These are phyloP conservation scores for Leishmania martiniquensis DNA, from an alignment of 208 protist genomes.

Conservation along the genomic window DNA sequence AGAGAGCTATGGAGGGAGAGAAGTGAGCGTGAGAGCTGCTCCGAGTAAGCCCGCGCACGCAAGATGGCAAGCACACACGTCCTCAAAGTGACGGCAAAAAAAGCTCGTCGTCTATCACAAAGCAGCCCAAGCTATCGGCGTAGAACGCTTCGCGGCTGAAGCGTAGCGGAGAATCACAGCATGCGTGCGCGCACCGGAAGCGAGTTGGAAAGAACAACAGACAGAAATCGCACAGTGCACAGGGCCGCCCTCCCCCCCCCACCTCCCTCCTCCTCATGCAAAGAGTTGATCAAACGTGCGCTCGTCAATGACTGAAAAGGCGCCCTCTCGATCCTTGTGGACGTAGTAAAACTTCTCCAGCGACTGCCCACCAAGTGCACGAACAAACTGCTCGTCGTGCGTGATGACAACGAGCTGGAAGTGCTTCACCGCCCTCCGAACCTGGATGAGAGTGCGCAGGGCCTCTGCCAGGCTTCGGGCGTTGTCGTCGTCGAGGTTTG, in stretches of 20 bases:
- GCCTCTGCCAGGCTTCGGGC: conserved; percentile 81
- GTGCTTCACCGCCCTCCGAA: conserved; percentile 74
- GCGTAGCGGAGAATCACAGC: neutral
- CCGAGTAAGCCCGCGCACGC: neutral
- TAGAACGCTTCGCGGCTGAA: neutral
- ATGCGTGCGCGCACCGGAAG: neutral
- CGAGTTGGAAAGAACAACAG: neutral
- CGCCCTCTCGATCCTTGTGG: conserved; percentile 89
- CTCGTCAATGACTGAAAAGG: conserved; percentile 90
- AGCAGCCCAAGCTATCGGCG: neutral
- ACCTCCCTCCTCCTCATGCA: conserved; percentile 36
- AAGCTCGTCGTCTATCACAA: neutral
- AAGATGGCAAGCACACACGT: neutral
- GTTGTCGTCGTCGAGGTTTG: conserved; percentile 98
- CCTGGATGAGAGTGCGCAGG: conserved; percentile 85
- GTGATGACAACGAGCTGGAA: conserved; percentile 99
- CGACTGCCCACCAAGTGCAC: conserved; percentile 79
- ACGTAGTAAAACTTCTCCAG: conserved; percentile 91
- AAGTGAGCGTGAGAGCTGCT: neutral
- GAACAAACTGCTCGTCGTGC: conserved; percentile 99
- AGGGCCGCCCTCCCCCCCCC: no score
- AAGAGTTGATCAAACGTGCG: conserved; percentile 89
- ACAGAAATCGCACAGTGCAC: neutral
- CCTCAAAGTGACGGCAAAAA: neutral
- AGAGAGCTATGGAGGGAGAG: neutral